A percentile compares a stretch with the other conserved stretches of the same genome.
Conservation (phyloP, 345 rosid genomes). For the Citrus unshiu region DNA sequence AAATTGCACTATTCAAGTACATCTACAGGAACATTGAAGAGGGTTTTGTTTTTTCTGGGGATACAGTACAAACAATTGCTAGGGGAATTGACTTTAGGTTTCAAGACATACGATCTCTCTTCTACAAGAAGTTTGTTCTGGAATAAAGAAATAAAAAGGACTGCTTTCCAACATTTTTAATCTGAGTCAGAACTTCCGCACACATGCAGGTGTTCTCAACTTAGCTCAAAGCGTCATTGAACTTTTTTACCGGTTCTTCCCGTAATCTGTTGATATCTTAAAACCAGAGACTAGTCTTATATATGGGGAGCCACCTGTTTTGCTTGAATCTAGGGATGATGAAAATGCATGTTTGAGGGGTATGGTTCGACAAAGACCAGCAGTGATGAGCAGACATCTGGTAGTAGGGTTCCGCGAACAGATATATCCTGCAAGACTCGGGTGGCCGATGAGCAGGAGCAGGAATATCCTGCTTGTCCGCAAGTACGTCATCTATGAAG, state of each 20-base stretch:
- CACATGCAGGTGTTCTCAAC: conserved; percentile 47
- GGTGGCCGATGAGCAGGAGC: too few relatives aligned
- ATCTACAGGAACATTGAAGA: conserved; percentile 35
- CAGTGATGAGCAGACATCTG: too few relatives aligned
- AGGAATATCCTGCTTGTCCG: too few relatives aligned
- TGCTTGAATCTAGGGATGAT: too few relatives aligned
- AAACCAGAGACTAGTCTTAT: conserved; percentile 14
- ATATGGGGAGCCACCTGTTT: too few relatives aligned
- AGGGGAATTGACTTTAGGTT: conserved; percentile 50
- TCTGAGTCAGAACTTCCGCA: conserved; percentile 54
- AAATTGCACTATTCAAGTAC: conserved; percentile 44
- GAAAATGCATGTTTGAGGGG: too few relatives aligned
- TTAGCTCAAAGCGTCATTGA: conserved; percentile 52
- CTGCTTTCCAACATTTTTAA: too few relatives aligned
- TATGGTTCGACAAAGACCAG: too few relatives aligned
- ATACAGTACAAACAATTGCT: conserved; percentile 26
- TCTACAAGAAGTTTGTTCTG: conserved; percentile 37
- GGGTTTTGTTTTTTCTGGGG: conserved; percentile 54
- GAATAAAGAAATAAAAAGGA: too few relatives aligned
- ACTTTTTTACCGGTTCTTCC: conserved; percentile 43
- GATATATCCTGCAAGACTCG: too few relatives aligned
- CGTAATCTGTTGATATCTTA: conserved; percentile 31
- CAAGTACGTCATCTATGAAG: too few relatives aligned
- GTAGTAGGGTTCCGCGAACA: too few relatives aligned
- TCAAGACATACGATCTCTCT: conserved; percentile 45